Percentiles rank a stretch among this genome's conserved stretches.
phyloP scores from a whole-genome alignment of 495 filamentous ascomycete genomes.

The Letharia columbiana region DNA sequence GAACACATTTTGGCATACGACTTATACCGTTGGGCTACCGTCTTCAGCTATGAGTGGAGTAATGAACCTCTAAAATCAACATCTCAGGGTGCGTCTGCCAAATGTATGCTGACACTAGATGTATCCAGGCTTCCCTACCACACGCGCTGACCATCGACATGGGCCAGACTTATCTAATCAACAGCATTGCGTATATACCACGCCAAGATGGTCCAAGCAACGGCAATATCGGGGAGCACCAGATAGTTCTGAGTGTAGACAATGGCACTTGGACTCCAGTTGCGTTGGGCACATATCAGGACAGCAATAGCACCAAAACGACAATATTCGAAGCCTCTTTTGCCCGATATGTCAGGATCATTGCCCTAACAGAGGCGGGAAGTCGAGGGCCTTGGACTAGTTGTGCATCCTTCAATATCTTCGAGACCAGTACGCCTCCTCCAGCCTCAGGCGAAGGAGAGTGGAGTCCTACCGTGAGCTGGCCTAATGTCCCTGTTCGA shows the following conservation, averaged over 20 bases:
- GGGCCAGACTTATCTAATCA: slow-evolving; percentile 18
- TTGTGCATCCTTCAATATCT: slow-evolving; percentile 33
- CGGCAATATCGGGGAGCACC: slow-evolving; percentile 23
- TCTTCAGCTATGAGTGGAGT: neutral
- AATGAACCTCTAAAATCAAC: neutral
- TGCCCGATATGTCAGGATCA: slow-evolving; percentile 38
- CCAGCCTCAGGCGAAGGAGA: slow-evolving; percentile 18
- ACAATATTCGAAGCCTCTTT: slow-evolving; percentile 33
- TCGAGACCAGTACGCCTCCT: slow-evolving; percentile 8
- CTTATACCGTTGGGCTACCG: neutral
- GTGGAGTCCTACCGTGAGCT: slow-evolving; percentile 38
- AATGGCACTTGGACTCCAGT: slow-evolving; percentile 28
- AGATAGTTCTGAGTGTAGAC: slow-evolving; percentile 28
- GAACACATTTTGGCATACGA: slow-evolving; percentile 20
- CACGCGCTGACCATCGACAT: slow-evolving; percentile 23
- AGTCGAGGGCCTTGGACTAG: slow-evolving; percentile 28
- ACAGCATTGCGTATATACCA: slow-evolving; percentile 20
- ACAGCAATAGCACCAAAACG: slow-evolving; percentile 34
- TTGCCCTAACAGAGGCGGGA: slow-evolving; percentile 29
- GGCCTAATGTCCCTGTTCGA: neutral
- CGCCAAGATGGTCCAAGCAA: slow-evolving; percentile 16
- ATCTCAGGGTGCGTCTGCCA: neutral
- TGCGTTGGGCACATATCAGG: slow-evolving; percentile 39
- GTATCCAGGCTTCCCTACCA: slow-evolving; percentile 10
- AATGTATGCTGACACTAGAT: neutral